These are phyloP conservation scores for Cinnamomum chago DNA, from an alignment of 164 flowering plant species.

Conservation along the genomic window DNA sequence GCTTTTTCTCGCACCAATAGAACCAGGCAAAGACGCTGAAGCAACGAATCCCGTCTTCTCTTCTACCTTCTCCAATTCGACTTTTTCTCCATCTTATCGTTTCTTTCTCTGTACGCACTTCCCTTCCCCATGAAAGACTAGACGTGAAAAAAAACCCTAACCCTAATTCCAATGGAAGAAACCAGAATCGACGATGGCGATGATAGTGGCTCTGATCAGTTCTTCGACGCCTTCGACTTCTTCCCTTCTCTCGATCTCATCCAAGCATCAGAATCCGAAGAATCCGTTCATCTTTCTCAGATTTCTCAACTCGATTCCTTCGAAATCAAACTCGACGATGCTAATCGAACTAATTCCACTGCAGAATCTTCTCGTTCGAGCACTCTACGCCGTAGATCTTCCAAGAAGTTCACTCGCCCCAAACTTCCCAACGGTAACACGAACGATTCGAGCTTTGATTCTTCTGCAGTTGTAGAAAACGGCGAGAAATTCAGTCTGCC, in stretches of 20 bases:
- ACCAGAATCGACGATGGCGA: background rate
- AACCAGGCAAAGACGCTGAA: background rate
- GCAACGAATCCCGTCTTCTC: background rate
- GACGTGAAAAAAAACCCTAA: background rate
- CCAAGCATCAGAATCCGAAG: slow-evolving; percentile 13
- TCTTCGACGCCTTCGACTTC: slow-evolving; percentile 44
- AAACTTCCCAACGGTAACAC: background rate
- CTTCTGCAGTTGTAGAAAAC: slow-evolving; percentile 9
- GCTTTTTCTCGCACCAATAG: background rate
- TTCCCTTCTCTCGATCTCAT: slow-evolving; percentile 37
- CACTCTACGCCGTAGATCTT: slow-evolving; percentile 26
- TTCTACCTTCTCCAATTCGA: background rate
- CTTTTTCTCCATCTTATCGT: background rate
- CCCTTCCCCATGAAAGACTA: background rate
- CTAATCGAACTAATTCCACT: background rate
- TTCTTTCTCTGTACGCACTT: background rate
- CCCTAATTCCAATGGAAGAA: slow-evolving; percentile 9
- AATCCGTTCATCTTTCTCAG: slow-evolving; percentile 21
- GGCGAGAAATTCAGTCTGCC: background rate
- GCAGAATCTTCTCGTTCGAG: slow-evolving; percentile 9
- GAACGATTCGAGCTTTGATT: background rate
- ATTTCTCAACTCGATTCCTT: slow-evolving; percentile 8
- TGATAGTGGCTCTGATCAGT: slow-evolving; percentile 9
- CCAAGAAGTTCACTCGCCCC: slow-evolving; percentile 7
- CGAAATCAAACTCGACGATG: slow-evolving; percentile 4